Percentiles rank a stretch among this genome's conserved stretches.
phyloP scores from a whole-genome alignment of 2,329 filamentous ascomycete species.

The Fusarium aywerte region DNA sequence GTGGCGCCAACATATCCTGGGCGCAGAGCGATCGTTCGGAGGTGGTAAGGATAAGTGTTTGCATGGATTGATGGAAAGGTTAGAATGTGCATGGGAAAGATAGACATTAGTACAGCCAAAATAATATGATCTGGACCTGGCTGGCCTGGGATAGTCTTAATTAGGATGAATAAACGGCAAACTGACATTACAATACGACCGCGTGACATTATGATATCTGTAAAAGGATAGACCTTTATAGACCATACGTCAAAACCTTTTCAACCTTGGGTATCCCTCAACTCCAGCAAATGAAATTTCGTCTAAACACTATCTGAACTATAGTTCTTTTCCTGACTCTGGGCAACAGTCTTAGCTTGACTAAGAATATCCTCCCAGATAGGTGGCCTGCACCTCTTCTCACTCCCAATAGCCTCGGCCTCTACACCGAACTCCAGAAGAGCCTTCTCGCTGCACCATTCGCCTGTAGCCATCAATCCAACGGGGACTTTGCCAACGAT shows the following conservation, averaged over 20 bases:
- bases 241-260: not conserved
- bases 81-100: not conserved
- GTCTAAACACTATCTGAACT: not conserved
- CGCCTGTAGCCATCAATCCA: slow-evolving; percentile 65
- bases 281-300: not conserved
- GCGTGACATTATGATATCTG: not conserved
- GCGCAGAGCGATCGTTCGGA: slow-evolving; percentile 20
- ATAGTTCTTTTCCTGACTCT: not conserved
- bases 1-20: slow-evolving; percentile 6
- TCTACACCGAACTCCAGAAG: slow-evolving; percentile 61
- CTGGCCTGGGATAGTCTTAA: slow-evolving; percentile 17
- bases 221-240: not conserved
- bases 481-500: slow-evolving; percentile 59
- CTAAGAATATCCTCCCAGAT: slow-evolving; percentile 32
- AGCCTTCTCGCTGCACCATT: slow-evolving; percentile 63
- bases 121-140: slow-evolving; percentile 20
- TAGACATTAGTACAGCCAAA: slow-evolving; percentile 3
- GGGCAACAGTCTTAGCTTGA: not conserved
- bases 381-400: slow-evolving; percentile 21
- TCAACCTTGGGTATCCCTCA: not conserved
- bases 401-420: slow-evolving; percentile 53
- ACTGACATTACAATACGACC: not conserved
- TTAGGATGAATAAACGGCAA: slow-evolving; percentile 21
- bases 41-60: slow-evolving; percentile 4
- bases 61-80: not conserved